Percentiles rank a stretch among this genome's conserved stretches.
These are phyloP conservation scores for Auriscalpium vulgare DNA, from an alignment of 768 basidiomycete genomes.

Conservation along the genomic window DNA sequence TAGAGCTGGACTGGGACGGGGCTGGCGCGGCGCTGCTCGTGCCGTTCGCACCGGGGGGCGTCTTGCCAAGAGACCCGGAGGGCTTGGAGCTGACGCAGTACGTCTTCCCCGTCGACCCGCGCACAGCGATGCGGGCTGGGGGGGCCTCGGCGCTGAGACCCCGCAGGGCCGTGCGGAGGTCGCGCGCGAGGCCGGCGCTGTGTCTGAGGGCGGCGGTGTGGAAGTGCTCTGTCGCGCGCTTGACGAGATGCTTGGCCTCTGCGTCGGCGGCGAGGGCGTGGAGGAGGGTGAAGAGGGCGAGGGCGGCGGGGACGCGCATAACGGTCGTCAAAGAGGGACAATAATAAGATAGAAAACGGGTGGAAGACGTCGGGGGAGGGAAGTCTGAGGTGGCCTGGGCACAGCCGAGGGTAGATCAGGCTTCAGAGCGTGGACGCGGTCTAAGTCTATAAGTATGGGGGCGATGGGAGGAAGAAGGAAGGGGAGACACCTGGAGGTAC, in stretches of 20 bases:
- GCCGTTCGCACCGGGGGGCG: background rate
- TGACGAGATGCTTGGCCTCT: slow-evolving; percentile 27
- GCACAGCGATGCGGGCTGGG: background rate
- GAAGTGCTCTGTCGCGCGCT: slow-evolving; percentile 36
- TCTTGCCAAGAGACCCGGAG: background rate
- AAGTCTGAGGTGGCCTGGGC: slow-evolving; percentile 15
- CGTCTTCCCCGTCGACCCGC: slow-evolving; percentile 8
- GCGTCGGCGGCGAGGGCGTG: slow-evolving; percentile 22
- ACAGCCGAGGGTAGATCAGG: slow-evolving; percentile 10
- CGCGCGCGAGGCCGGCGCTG: slow-evolving; percentile 56
- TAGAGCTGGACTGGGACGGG: background rate
- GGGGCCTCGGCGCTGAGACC: slow-evolving; percentile 34
- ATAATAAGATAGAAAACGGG: background rate
- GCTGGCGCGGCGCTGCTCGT: no score
- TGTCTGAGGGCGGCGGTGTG: slow-evolving; percentile 50
- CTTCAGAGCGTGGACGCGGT: background rate
- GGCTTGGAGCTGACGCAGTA: slow-evolving; percentile 13
- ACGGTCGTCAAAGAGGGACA: background rate
- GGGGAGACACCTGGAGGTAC: background rate
- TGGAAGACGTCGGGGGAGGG: slow-evolving; percentile 7
- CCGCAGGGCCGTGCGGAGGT: slow-evolving; percentile 60
- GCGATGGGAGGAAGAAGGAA: background rate
- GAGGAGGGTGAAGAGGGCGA: slow-evolving; percentile 22
- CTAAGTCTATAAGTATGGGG: background rate
- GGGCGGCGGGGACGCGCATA: slow-evolving; percentile 21